phyloP scores from a whole-genome alignment of 2,329 filamentous ascomycete genomes.

The Calycina herbarum region DNA sequence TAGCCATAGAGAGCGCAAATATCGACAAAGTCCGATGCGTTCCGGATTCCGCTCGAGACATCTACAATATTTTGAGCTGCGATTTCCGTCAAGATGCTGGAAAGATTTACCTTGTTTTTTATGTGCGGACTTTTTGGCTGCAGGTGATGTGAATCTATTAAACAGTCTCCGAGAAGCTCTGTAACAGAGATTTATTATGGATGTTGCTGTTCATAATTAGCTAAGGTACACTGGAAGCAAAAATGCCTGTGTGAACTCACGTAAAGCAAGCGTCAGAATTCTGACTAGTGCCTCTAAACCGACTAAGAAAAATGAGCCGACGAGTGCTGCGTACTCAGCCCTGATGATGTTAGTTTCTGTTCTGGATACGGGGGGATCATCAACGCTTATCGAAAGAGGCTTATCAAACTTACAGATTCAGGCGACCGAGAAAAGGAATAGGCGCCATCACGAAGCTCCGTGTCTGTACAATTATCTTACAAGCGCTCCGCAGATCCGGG shows the following conservation, averaged over 20 bases:
- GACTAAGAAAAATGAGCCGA: constrained; percentile 81
- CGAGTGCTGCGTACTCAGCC: constrained; percentile 82
- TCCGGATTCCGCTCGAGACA: constrained; percentile 74
- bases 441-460: constrained; percentile 37
- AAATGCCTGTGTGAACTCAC: constrained; percentile 44
- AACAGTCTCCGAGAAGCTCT: constrained; percentile 79
- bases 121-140: constrained; percentile 65
- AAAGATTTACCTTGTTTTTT: constrained; percentile 62
- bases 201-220: constrained; percentile 58
- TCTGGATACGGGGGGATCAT: background rate
- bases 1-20: constrained; percentile 92
- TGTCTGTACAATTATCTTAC: background rate
- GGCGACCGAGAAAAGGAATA: constrained; percentile 44
- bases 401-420: constrained; percentile 40
- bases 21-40: constrained; percentile 89
- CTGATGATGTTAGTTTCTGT: constrained; percentile 43
- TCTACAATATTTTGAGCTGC: constrained; percentile 53
- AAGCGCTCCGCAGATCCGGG: constrained; percentile 3
- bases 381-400: background rate
- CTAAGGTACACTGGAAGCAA: constrained; percentile 36
- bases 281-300: constrained; percentile 80
- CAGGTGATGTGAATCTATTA: constrained; percentile 72
- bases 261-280: constrained; percentile 83
- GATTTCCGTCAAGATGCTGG: background rate
- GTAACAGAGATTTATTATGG: constrained; percentile 82